phyloP scores from a whole-genome alignment of 306 rosid genomes.

The Ormosia semicastrata region DNA sequence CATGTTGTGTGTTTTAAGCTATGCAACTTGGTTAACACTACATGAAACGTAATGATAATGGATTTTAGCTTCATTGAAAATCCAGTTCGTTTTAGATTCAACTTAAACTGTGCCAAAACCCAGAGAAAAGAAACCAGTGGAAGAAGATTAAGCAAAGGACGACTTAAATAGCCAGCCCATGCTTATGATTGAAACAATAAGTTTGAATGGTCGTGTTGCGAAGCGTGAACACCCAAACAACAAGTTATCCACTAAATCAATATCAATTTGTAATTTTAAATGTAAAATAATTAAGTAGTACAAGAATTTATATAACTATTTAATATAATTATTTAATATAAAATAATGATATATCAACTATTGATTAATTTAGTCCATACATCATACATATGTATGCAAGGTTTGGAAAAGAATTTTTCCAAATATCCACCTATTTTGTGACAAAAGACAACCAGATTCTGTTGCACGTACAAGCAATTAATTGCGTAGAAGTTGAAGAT shows the following conservation, averaged over 20 bases:
- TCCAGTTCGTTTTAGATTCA: not conserved
- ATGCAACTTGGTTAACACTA: not conserved
- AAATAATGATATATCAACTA: no score
- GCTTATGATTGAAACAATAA: not conserved
- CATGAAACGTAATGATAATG: not conserved
- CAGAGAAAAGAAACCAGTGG: no score
- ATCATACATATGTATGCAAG: no score
- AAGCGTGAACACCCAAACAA: not conserved
- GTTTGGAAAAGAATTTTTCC: no score
- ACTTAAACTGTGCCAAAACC: not conserved
- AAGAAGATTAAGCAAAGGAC: not conserved
- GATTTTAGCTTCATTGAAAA: not conserved
- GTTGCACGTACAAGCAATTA: not conserved
- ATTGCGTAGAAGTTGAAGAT: not conserved
- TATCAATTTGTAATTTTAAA: no score
- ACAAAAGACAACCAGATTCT: not conserved
- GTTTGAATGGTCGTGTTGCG: not conserved
- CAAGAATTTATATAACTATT: no score
- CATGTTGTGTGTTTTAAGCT: not conserved
- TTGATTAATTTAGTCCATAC: no score
- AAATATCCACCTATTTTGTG: not conserved
- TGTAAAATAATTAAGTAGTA: no score
- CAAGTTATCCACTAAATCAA: no score
- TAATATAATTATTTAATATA: no score
- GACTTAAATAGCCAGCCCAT: not conserved